These are phyloP conservation scores for Colletotrichum sp. DNA, from an alignment of 2,329 filamentous ascomycete species.

Conservation along the genomic window DNA sequence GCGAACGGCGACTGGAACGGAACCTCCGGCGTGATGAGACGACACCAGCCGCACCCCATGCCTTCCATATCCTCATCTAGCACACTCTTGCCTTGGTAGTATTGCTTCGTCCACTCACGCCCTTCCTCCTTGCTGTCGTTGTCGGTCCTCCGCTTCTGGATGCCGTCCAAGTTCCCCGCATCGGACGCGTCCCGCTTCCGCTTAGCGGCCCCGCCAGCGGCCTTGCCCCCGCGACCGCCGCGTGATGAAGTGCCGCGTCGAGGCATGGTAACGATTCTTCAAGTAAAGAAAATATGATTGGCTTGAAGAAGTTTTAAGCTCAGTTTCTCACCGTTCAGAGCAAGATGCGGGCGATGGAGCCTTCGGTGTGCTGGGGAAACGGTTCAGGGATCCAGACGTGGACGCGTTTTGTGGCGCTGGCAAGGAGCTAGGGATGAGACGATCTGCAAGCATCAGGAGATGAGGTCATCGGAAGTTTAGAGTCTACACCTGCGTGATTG, in stretches of 20 bases:
- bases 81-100: not conserved
- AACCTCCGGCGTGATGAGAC: not conserved
- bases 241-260: not conserved
- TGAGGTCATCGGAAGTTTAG: not conserved
- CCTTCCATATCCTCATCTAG: too few species aligned
- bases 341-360: not conserved
- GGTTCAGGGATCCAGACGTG: not conserved
- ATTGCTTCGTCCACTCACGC: not conserved
- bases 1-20: not conserved
- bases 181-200: not conserved
- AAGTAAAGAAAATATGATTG: too few species aligned
- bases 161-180: not conserved
- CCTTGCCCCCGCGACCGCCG: not conserved
- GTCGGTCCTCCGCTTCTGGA: not conserved
- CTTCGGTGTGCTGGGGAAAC: fast-evolving
- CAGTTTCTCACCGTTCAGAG: not conserved
- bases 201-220: not conserved
- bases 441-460: not conserved
- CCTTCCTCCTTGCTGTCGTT: not conserved
- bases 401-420: not conserved
- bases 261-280: not conserved
- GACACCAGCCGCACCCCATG: not conserved
- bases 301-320: too few species aligned
- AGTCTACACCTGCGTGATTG: fast-evolving
- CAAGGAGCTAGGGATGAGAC: not conserved